Evolutionary conservation across 2,329 filamentous ascomycete genomes (phyloP), one percentile per base, ranked within the genome.

Genomic region (Penicillium polonicum): DNA sequence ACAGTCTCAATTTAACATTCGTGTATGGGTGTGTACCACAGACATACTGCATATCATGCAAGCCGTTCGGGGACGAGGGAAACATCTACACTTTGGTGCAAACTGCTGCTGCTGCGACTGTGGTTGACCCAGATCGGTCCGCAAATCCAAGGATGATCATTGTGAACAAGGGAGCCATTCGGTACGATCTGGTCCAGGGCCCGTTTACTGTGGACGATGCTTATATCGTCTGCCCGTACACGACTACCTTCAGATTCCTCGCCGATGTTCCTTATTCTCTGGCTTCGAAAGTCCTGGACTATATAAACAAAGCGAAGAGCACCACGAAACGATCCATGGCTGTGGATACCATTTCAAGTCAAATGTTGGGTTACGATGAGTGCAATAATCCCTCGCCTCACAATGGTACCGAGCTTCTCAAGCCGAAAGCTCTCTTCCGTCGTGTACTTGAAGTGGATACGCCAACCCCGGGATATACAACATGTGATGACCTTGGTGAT

Each of bases 151-250:
- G 85, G 31, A 74, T 87, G 44, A 80, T 87, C 58, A 78, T 87
- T 60, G 79, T 80, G 59, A 88, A 88, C 70, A 86, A 84, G 0
- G 85, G 85, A 27, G 78, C 77, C 33, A 78, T 88, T 25, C 82
- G 85, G 2, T 88, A 87, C 65, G 85, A 88, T 62, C 71, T 88
- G 13, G 78, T 83, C 59, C 79, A 87, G 70, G 86, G 86, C 0
- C 25, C 25, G 7, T 27, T 27, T 8, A 27, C 25, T 27, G 25
- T 27, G 25, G 25, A 27, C 5, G 25, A 27, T 7, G 25, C 25
- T 7, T 27, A 27, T 27, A 27, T 65, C 25, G 60, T 65, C 33
- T 56, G 52, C 36, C 52, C 57, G 31, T 33, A 33, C 17, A 48
- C 43, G 4, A 49, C 12, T 10, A 19, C 52, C 12, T 52, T 59